Conservation (phyloP, 331 rosid genomes). For the Spiraea crenata region DNA sequence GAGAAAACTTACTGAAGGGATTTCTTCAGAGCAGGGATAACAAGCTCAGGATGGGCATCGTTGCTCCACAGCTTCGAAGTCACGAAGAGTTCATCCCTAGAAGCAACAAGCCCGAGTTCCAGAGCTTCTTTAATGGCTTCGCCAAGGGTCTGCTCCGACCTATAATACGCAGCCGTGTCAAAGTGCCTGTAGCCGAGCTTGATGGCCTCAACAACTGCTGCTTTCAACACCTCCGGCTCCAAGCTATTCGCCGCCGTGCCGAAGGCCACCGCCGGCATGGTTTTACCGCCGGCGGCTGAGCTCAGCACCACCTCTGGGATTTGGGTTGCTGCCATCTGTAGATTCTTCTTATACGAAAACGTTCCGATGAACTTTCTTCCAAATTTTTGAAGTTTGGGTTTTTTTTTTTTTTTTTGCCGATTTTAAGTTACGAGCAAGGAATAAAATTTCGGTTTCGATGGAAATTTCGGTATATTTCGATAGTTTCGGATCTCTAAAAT, state of each 20-base stretch:
- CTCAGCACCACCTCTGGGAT: slow-evolving; percentile 7
- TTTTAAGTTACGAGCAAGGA: no score
- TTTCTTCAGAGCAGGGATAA: slow-evolving; percentile 45
- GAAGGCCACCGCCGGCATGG: neutral
- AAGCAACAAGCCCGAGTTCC: slow-evolving; percentile 34
- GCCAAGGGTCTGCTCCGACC: slow-evolving; percentile 44
- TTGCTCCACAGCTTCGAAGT: slow-evolving; percentile 46
- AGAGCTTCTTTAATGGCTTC: slow-evolving; percentile 48
- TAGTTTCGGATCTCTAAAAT: no score
- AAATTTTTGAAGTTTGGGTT: no score
- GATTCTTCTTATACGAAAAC: no score
- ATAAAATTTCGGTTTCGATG: no score
- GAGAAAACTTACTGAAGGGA: slow-evolving; percentile 36
- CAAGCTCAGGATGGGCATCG: slow-evolving; percentile 43
- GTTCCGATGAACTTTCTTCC: no score
- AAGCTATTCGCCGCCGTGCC: slow-evolving; percentile 39
- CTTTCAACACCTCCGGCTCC: slow-evolving; percentile 31
- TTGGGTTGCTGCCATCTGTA: neutral
- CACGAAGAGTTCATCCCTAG: slow-evolving; percentile 43
- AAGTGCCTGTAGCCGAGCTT: slow-evolving; percentile 56
- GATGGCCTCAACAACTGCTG: slow-evolving; percentile 49
- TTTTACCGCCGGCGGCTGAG: neutral
- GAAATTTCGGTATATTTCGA: no score
- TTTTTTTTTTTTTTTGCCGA: no score
- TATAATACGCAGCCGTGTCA: slow-evolving; percentile 57